phyloP scores from a whole-genome alignment of 805 yeast genomes.

The Candida dajiaensis region DNA sequence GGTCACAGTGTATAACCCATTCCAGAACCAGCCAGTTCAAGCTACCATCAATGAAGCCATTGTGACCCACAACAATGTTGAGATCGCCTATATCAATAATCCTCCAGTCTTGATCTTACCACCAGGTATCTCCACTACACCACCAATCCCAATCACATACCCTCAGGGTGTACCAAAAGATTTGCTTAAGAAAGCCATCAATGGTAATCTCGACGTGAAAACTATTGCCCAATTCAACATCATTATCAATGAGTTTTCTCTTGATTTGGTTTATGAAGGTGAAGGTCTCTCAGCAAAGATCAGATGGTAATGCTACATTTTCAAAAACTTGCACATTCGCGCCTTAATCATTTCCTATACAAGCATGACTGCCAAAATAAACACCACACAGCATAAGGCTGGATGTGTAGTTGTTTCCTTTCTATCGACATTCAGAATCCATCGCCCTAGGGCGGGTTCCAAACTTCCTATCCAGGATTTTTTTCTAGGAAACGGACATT shows the following conservation, averaged over 20 bases:
- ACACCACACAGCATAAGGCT: neutral
- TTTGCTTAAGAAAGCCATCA: constrained; percentile 42
- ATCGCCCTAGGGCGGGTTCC: constrained; percentile 21
- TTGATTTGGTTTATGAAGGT: constrained; percentile 42
- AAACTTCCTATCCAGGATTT: constrained; percentile 29
- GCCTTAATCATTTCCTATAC: neutral
- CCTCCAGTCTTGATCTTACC: constrained; percentile 39
- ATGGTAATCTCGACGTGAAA: constrained; percentile 43
- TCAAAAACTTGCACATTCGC: neutral
- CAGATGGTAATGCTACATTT: constrained; percentile 16
- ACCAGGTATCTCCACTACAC: constrained; percentile 48
- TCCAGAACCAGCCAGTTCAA: constrained; percentile 39
- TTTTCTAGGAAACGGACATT: constrained; percentile 26
- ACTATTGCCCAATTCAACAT: constrained; percentile 39
- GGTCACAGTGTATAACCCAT: constrained; percentile 48
- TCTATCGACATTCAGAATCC: constrained; percentile 27
- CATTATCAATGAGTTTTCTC: constrained; percentile 32
- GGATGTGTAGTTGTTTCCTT: constrained; percentile 17
- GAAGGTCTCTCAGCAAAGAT: constrained; percentile 37
- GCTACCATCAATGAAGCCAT: constrained; percentile 38
- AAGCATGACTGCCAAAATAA: neutral
- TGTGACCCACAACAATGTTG: constrained; percentile 41
- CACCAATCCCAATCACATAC: constrained; percentile 42
- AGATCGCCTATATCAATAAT: constrained; percentile 39
- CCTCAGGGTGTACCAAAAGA: constrained; percentile 41